Conservation (phyloP, 75 land plant species). For the Isoetes taiwanensis region DNA sequence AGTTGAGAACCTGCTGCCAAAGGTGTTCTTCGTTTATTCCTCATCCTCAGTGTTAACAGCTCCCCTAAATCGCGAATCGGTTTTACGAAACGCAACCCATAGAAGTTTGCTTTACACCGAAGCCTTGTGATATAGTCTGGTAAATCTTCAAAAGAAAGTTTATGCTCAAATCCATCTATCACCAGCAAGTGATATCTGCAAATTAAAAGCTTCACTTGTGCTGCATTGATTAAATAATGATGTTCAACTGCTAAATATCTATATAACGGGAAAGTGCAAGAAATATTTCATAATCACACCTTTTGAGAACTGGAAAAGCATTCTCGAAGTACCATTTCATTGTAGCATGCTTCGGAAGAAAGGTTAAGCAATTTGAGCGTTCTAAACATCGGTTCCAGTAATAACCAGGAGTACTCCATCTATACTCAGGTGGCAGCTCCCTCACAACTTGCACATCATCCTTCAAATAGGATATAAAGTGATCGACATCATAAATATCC, state of each 20-base stretch:
- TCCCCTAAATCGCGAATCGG: constrained; percentile 20
- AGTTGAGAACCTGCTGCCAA: not conserved
- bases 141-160: constrained; percentile 22
- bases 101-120: constrained; percentile 22
- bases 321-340: constrained; percentile 16
- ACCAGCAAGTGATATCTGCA: constrained; percentile 13
- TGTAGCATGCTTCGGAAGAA: constrained; percentile 15
- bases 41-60: constrained; percentile 11
- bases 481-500: constrained; percentile 19
- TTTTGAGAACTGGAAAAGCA: constrained; percentile 16
- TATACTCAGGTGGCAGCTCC: constrained; percentile 11
- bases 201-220: not conserved
- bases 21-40: constrained; percentile 11
- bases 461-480: constrained; percentile 20
- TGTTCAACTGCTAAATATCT: not conserved
- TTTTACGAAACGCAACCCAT: constrained; percentile 16
- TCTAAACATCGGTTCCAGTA: constrained; percentile 15
- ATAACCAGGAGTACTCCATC: constrained; percentile 19
- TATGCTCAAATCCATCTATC: constrained; percentile 24
- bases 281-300: constrained; percentile 4
- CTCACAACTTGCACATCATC: constrained; percentile 12
- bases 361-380: constrained; percentile 21
- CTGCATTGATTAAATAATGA: not conserved
- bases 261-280: not conserved
- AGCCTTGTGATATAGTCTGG: constrained; percentile 17